A percentile compares a stretch with the other conserved stretches of the same genome.
Conservation (phyloP, 2,329 filamentous ascomycete species). For the Chlorencoelia australis region DNA sequence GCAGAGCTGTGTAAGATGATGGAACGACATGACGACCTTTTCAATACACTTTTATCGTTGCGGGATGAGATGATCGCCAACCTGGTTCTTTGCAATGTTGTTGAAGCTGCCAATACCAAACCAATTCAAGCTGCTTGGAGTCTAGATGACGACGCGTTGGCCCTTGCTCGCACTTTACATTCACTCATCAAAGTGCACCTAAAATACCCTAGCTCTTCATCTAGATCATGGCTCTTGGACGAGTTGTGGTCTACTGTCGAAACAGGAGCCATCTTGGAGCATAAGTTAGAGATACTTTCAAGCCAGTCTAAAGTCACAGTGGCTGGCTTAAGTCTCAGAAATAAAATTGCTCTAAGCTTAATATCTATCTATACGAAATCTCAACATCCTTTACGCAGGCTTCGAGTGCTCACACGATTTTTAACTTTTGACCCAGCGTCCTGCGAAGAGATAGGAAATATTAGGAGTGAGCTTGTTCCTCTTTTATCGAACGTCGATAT, state of each 20-base stretch:
- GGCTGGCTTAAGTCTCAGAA: constrained; percentile 11
- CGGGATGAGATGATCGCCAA: constrained; percentile 50
- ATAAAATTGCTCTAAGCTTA: constrained; percentile 16
- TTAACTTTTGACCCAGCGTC: constrained; percentile 14
- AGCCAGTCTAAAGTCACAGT: constrained; percentile 12
- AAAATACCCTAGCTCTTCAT: constrained; percentile 47
- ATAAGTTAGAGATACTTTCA: constrained; percentile 41
- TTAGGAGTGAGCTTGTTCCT: constrained; percentile 10
- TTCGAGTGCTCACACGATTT: constrained; percentile 21
- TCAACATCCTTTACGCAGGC: constrained; percentile 23
- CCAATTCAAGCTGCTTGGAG: constrained; percentile 45
- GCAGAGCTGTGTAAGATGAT: constrained; percentile 48
- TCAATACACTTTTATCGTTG: constrained; percentile 49
- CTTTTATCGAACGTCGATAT: constrained; percentile 5
- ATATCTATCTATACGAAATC: constrained; percentile 20
- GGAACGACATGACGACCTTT: constrained; percentile 46
- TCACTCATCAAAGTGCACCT: constrained; percentile 49
- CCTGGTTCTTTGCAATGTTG: constrained; percentile 45
- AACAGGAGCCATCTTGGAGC: constrained; percentile 49
- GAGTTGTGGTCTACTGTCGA: constrained; percentile 35
- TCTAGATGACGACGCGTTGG: constrained; percentile 37
- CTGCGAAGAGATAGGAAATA: constrained; percentile 5
- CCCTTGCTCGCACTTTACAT: constrained; percentile 48
- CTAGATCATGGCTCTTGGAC: constrained; percentile 30
- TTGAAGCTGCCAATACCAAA: constrained; percentile 36